Conservation (phyloP, 345 rosid genomes). For the Geranium brycei region DNA sequence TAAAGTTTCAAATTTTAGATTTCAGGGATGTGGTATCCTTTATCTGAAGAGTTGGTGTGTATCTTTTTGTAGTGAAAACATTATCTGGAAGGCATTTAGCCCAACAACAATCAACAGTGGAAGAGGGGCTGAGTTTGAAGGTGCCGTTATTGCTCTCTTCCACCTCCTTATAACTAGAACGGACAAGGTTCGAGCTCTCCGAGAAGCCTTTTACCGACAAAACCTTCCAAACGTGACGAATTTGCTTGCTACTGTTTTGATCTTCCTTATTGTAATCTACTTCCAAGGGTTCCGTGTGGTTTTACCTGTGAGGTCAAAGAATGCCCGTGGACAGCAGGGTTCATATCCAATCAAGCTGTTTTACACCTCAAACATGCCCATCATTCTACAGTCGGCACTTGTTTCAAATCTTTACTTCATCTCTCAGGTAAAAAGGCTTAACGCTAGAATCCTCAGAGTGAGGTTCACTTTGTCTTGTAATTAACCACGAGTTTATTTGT, state of each 20-base stretch:
- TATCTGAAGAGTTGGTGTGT: not conserved
- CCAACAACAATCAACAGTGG: conserved; percentile 33
- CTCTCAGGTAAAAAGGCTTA: conserved; percentile 15
- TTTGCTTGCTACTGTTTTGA: conserved; percentile 22
- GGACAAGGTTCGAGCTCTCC: conserved; percentile 25
- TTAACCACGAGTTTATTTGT: too few relatives aligned
- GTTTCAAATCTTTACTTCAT: conserved; percentile 26
- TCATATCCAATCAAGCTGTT: conserved; percentile 27
- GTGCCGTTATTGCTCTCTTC: conserved; percentile 28
- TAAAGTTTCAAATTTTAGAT: too few relatives aligned
- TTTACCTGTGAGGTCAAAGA: conserved; percentile 30
- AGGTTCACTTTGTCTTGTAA: too few relatives aligned
- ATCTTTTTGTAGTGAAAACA: conserved; percentile 16
- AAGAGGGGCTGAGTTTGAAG: conserved; percentile 30
- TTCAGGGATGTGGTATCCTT: too few relatives aligned
- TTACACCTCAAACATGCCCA: conserved; percentile 32
- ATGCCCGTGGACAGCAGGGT: conserved; percentile 31
- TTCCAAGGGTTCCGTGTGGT: conserved; percentile 36
- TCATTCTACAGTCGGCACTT: conserved; percentile 28
- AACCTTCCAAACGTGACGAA: conserved; percentile 30
- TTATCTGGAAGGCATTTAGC: conserved; percentile 31
- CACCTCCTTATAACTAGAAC: conserved; percentile 24
- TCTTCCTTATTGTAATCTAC: conserved; percentile 24
- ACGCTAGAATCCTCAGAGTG: too few relatives aligned
- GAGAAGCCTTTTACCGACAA: conserved; percentile 27